Evolutionary conservation across 1,284 basidiomycete species (phyloP).

Genomic region (Bjerkandera adusta): DNA sequence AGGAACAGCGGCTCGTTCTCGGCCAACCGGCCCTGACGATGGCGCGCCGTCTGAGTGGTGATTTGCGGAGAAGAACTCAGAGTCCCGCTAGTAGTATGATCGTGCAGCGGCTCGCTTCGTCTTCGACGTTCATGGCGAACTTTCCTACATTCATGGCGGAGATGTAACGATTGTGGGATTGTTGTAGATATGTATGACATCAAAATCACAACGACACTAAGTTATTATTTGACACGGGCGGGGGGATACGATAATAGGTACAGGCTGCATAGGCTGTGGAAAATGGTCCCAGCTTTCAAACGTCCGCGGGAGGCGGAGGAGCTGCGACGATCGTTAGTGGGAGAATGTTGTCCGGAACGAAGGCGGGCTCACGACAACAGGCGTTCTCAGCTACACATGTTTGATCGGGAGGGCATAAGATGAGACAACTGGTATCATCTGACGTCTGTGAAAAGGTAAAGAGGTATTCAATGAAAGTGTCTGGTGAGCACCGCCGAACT

Average conservation of each 20-base stretch:
- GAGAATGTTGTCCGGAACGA: slow-evolving; percentile 6
- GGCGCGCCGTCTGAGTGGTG: slow-evolving; percentile 57
- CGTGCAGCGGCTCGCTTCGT: slow-evolving; percentile 57
- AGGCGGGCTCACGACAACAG: slow-evolving; percentile 70
- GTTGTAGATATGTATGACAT: not conserved
- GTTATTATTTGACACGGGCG: no score
- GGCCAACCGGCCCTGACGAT: slow-evolving; percentile 61
- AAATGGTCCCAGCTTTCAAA: slow-evolving; percentile 16
- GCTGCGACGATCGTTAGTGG: slow-evolving; percentile 32
- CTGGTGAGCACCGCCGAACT: not conserved
- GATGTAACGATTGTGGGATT: slow-evolving; percentile 9
- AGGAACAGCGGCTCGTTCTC: slow-evolving; percentile 45
- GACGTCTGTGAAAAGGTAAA: slow-evolving; percentile 37
- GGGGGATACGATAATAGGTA: no score
- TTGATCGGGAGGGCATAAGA: slow-evolving; percentile 55
- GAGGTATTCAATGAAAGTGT: slow-evolving; percentile 27
- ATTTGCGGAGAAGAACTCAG: slow-evolving; percentile 50
- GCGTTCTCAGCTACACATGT: slow-evolving; percentile 68
- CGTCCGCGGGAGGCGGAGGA: slow-evolving; percentile 42
- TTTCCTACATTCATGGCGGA: slow-evolving; percentile 68
- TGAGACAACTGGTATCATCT: slow-evolving; percentile 35
- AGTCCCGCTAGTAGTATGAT: slow-evolving; percentile 52
- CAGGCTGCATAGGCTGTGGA: no score
- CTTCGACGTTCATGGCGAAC: slow-evolving; percentile 61
- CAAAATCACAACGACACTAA: no score